A percentile compares a stretch with the other conserved stretches of the same genome.
Evolutionary conservation across 1,139 yeast species (phyloP).

Genomic region (Yamadazyma diddensiae): DNA sequence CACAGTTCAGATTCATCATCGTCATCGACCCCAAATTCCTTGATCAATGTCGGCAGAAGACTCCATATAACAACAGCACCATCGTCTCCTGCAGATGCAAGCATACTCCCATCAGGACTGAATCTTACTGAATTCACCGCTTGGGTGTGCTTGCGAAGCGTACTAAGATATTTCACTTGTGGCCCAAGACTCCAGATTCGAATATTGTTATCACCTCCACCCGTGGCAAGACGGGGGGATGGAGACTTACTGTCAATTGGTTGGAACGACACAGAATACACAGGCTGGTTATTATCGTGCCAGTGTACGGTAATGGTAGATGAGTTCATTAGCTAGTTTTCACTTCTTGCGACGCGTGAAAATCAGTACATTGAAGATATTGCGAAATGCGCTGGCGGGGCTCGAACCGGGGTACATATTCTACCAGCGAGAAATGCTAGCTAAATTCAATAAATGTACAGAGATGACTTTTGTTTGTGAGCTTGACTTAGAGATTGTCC

Average conservation of each 20-base stretch:
- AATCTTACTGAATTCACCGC: slow-evolving; percentile 92
- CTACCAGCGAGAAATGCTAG: too few relatives aligned
- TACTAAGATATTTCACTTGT: slow-evolving; percentile 60
- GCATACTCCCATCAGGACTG: slow-evolving; percentile 57
- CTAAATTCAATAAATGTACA: too few relatives aligned
- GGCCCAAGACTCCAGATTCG: slow-evolving; percentile 53
- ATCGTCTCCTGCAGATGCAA: slow-evolving; percentile 95
- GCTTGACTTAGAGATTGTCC: too few relatives aligned
- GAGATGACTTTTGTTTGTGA: too few relatives aligned
- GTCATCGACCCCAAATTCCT: slow-evolving; percentile 53
- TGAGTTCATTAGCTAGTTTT: slow-evolving; percentile 46
- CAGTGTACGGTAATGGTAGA: slow-evolving; percentile 69
- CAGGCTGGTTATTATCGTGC: slow-evolving; percentile 81
- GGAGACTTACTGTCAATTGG: slow-evolving; percentile 29
- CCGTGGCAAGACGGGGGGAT: slow-evolving; percentile 66
- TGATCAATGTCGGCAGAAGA: slow-evolving; percentile 48
- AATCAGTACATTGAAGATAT: too few relatives aligned
- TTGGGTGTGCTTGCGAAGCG: slow-evolving; percentile 84
- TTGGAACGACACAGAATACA: slow-evolving; percentile 80
- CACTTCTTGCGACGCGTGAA: neutral
- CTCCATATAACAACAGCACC: slow-evolving; percentile 85
- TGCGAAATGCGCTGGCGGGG: too few relatives aligned
- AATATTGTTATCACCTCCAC: slow-evolving; percentile 92
- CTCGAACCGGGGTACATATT: too few relatives aligned
- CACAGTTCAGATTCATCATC: slow-evolving; percentile 71